These are phyloP conservation scores for Fusarium hainanense DNA, from an alignment of 2,329 filamentous ascomycete genomes.

Conservation along the genomic window DNA sequence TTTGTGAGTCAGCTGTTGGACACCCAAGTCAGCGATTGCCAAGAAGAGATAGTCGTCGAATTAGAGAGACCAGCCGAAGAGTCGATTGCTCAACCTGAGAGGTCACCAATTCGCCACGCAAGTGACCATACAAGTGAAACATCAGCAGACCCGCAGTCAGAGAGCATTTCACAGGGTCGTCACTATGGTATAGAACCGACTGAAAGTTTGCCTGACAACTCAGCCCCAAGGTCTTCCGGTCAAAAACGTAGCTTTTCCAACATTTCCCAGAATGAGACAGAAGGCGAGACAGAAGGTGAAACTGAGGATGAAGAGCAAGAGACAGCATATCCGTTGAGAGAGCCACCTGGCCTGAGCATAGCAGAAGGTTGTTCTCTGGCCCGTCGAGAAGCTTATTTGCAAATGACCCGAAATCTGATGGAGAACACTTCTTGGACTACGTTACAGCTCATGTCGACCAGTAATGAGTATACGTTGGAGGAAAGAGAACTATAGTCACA, in stretches of 20 bases:
- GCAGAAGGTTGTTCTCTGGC: slow-evolving; percentile 38
- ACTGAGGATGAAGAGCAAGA: neutral
- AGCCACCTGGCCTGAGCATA: slow-evolving; percentile 28
- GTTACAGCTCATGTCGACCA: slow-evolving; percentile 52
- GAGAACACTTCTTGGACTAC: slow-evolving; percentile 46
- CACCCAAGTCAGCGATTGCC: slow-evolving; percentile 6
- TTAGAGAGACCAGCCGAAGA: neutral
- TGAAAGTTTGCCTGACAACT: neutral
- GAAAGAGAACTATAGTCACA: slow-evolving; percentile 50
- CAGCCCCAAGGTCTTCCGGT: neutral
- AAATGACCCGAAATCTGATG: slow-evolving; percentile 47
- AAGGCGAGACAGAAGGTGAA: neutral
- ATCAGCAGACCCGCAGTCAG: neutral
- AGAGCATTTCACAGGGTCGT: neutral
- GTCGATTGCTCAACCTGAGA: neutral
- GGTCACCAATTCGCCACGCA: neutral
- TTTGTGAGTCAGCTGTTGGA: slow-evolving; percentile 10
- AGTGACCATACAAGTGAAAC: neutral
- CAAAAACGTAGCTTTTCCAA: slow-evolving; percentile 40
- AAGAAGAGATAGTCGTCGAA: neutral
- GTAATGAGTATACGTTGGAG: slow-evolving; percentile 46
- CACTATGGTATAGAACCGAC: neutral
- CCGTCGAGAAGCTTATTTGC: slow-evolving; percentile 49
- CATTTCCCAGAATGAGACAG: neutral
- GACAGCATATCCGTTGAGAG: slow-evolving; percentile 14